Evolutionary conservation across 108 stramenopile genomes (phyloP), one percentile per base, ranked within the genome.

Genomic region (Pelagomonas calceolata): DNA sequence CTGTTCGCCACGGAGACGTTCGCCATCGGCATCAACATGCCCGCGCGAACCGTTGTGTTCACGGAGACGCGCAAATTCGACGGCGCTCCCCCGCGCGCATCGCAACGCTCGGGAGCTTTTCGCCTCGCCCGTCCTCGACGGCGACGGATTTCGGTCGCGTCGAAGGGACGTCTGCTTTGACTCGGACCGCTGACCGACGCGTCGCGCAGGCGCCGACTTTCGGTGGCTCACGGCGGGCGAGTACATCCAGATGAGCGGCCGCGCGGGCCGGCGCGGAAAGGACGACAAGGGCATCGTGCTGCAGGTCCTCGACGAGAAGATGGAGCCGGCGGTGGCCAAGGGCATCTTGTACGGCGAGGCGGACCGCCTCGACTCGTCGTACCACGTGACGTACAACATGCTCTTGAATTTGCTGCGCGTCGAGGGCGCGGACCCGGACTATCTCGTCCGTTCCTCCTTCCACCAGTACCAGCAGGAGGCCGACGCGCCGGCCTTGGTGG

Each of bases 1-100:
- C 78, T 99, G 0, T 98, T 98, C 82, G 97, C 98, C 30, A 99
- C 98, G 0, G 98, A 99, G 70, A 99, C 98, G 4, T 99, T 99
- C 75, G 85, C 92, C 34, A 99, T 99, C 72, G 98, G 98, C 30
- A 93, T 99, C 76, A 99, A 99, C 83, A 98, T 98, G 97, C 98
- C 98, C 18, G 98, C 98, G n/a, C 90, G 94, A 73, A 98, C 99
- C 7, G 99, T 99, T 17, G 95, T 99, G 15, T 99, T 99, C 76
- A 98, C 96, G 36, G 93, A 91, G 70, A 92, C 88, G 0, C 77
- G 95, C 60, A 99, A 99, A 79, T 98, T 89, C 84, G 99, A 99
- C 76, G 99, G 99, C 26, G n/a, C n/a, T n/a, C n/a, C n/a, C n/a
- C n/a, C n/a, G n/a, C n/a, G n/a, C n/a, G n/a, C n/a, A n/a, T n/a